Evolutionary conservation across 2,329 filamentous ascomycete species (phyloP).

Genomic region (Fusarium sp.): DNA sequence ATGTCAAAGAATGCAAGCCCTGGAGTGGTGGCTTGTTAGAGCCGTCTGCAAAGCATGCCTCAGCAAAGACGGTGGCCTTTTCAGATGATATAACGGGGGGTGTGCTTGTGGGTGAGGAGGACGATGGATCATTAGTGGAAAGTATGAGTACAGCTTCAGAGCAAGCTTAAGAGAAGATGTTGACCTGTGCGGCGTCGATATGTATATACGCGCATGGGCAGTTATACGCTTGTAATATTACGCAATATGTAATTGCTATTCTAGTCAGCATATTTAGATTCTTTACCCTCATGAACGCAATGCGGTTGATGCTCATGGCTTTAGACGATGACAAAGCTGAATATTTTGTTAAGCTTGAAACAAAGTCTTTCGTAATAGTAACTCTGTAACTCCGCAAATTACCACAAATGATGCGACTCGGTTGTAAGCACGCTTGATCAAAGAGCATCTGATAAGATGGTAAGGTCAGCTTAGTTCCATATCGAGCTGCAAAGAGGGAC

Average conservation of each 20-base stretch:
- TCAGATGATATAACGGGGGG: slow-evolving; percentile 65
- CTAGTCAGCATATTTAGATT: not conserved
- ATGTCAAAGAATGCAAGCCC: slow-evolving; percentile 86
- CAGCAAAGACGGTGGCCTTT: slow-evolving; percentile 73
- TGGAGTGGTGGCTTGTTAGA: slow-evolving; percentile 93
- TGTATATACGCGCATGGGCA: slow-evolving; percentile 1
- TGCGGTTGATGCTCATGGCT: no score
- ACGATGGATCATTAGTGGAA: slow-evolving; percentile 42
- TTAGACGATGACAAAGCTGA: no score
- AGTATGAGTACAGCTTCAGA: slow-evolving; percentile 45
- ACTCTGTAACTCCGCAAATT: no score
- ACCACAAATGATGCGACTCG: no score
- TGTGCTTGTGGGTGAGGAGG: slow-evolving; percentile 49
- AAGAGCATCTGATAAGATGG: slow-evolving; percentile 4
- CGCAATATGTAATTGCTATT: not conserved
- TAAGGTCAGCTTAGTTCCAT: not conserved
- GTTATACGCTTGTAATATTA: slow-evolving; percentile 34
- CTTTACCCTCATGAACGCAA: no score
- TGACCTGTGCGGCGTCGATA: not conserved
- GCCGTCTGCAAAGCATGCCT: slow-evolving; percentile 59
- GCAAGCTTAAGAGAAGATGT: not conserved
- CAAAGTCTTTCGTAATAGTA: no score
- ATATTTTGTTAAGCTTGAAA: no score
- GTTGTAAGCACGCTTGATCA: not conserved
- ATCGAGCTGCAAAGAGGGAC: slow-evolving; percentile 10